Evolutionary conservation across 305 asterid species (phyloP), one percentile per base, ranked within the genome.

Genomic region (Striga hermonthica): DNA sequence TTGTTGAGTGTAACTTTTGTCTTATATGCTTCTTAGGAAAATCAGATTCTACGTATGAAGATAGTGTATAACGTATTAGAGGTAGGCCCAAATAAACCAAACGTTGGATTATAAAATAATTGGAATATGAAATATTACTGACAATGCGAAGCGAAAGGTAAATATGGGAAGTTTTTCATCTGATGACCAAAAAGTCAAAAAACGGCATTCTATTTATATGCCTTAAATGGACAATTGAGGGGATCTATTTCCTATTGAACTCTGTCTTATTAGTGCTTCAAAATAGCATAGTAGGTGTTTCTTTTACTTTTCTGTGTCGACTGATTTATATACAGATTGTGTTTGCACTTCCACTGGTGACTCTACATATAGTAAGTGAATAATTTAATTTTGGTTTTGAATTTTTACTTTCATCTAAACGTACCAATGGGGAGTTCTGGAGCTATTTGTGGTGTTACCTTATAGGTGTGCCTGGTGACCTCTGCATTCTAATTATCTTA

Each of bases 171-270:
- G 9, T 54, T 36, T 31, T 12, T 16, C 49, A 49, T 63, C 38
- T 12, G 57, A 47, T 63, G 68, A 22, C 38, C 71, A 14, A 57
- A 36, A 74, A 40, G 67, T 63, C 59, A 57, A 45, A 12, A 28
- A 9, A 60, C n/a, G 16, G 6, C 55, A 28, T 14, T 49, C 6
- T 6, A 44, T 54, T 6, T 37, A 10, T 8, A 13, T 50, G 57
- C 22, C 39, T 57, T 40, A 3, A 15, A 15, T 12, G 62, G 16
- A 48, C 15, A 28, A 50, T 50, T 50, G 13, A 50, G 28, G 15
- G 1, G 14, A 28, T 50, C 28, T 50, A 50, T 50, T 6, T 13
- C 7, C 3, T 12, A 12, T 50, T 8, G 15, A 14, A 50, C 10
- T 12, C 15, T 50, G 14, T 14, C 7, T 3, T 13, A 12, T 50